Evolutionary conservation across 2,329 filamentous ascomycete species (phyloP), one percentile per base, ranked within the genome.

Genomic region (Mycosphaerella sp.): DNA sequence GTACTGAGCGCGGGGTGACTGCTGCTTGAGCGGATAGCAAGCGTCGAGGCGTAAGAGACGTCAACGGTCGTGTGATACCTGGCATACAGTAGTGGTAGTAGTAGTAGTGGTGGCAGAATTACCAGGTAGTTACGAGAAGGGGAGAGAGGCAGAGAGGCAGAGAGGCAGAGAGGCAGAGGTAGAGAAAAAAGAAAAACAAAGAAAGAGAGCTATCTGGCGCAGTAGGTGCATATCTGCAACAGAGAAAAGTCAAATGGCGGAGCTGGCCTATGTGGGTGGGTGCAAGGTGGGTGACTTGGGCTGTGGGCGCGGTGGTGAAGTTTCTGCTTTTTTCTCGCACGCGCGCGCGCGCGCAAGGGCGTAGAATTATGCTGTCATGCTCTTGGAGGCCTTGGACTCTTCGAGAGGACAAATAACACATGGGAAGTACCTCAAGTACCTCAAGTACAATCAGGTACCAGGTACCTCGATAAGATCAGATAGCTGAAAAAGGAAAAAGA

Each of bases 11-110:
- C 21, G 21, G 48, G 29, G 36, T 29, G 31, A 45, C 11, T 23
- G 39, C 38, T 42, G 43, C 23, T 29, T 48, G 50, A 47, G 50
- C 50, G 34, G 50, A 43, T 17, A 48, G 50, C 21, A 53, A 42
- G n/a, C 50, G 44, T 17, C 50, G 50, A 45, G 41, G 39, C 39
- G 48, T 29, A 31, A 29, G 48, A 51, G 31, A 44, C 38, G 21
- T 32, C 48, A 45, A 41, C 38, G 12, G 42, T 41, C 46, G 34
- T 38, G 38, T 38, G 7, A n/a, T 21, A 23, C 31, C 46, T 38
- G 36, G 42, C 48, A 51, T 51, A 45, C n/a, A 44, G n/a, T 41
- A 12, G 21, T 21, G 3, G 21, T 21, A 21, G 21, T 21, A 2
- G 21, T 21, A 21, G 21, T 21, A 2, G 21, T 21, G 2, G 21